Evolutionary conservation across 139 green algal genomes (phyloP), one percentile per base, ranked within the genome.

Genomic region (Auxenochlorella protothecoides): DNA sequence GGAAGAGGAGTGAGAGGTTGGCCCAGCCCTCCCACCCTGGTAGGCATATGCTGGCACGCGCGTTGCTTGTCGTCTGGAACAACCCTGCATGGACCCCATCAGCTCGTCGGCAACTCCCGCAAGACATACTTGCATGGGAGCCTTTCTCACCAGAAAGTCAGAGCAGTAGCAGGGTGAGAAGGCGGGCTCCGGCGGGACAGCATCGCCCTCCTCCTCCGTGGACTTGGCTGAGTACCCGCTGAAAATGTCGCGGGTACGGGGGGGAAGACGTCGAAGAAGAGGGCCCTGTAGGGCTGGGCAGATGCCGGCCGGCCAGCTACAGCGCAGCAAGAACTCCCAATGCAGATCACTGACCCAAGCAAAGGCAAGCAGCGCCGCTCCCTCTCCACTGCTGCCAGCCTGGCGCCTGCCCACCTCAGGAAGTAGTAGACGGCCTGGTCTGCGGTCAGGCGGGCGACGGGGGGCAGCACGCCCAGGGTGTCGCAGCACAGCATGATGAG

Each of bases 381-480:
- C 27, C 27, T 44, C 27, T 44, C 27, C 27, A 44, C 27, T 44
- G 27, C 63, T 67, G 63, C 63, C 14, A 67, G 63, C 7, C 44
- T 67, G 63, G 63, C 63, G 44, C 9, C 59, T 15, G 59, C 59
- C 12, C 63, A 67, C 63, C 63, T 67, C 69, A 97, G 91, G 80
- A 97, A 98, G 76, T 96, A 88, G 78, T 97, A 98, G 90, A 97
- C 97, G 53, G 91, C 92, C 79, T 97, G 92, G 73, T 91, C 87
- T 15, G 69, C 75, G 12, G 83, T 92, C 10, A 97, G 87, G 61
- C 81, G 83, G 61, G 74, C 79, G 27, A 97, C 86, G 16, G 91
- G 91, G 0, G 91, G 91, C 76, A 97, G 83, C 72, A 97, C 91
- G 13, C 92, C 92, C 80, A 97, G 97, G 5, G 92, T 92, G 75